These are phyloP conservation scores for Saccharomycopsis javanensis DNA, from an alignment of 805 yeast species.

Conservation along the genomic window DNA sequence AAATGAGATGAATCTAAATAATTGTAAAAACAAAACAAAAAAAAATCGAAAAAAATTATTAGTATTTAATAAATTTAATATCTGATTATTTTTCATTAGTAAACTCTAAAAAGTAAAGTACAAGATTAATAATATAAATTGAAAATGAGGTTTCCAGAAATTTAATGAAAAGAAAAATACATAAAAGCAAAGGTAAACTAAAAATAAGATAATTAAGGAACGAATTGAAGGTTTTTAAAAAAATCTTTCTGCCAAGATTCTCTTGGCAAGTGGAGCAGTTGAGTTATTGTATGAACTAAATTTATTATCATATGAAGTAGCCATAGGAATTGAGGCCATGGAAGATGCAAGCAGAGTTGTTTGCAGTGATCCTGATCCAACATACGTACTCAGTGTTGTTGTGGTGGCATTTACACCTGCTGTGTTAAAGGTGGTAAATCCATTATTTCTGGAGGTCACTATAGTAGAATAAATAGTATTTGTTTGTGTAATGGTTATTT, in stretches of 20 bases:
- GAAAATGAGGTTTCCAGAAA: too few species aligned
- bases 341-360: conserved; percentile 87
- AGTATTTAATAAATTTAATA: background rate
- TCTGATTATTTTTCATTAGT: too few species aligned
- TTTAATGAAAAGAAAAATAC: too few species aligned
- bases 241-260: background rate
- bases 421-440: background rate
- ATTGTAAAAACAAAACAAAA: background rate
- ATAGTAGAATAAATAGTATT: conserved; percentile 3
- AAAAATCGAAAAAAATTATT: background rate
- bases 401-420: background rate
- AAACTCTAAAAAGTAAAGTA: background rate
- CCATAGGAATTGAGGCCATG: conserved; percentile 90
- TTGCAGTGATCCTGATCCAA: too few species aligned
- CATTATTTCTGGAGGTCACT: background rate
- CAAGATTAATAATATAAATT: too few species aligned
- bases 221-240: too few species aligned
- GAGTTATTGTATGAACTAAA: background rate
- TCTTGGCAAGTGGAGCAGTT: background rate
- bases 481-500: conserved; percentile 6
- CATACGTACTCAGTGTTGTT: background rate
- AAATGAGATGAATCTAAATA: too few species aligned
- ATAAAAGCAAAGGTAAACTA: too few species aligned
- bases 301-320: conserved; percentile 73
- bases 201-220: too few species aligned